Evolutionary conservation across 768 basidiomycete genomes (phyloP), one percentile per base, ranked within the genome.

Genomic region (Hemileccinum rubropunctum): DNA sequence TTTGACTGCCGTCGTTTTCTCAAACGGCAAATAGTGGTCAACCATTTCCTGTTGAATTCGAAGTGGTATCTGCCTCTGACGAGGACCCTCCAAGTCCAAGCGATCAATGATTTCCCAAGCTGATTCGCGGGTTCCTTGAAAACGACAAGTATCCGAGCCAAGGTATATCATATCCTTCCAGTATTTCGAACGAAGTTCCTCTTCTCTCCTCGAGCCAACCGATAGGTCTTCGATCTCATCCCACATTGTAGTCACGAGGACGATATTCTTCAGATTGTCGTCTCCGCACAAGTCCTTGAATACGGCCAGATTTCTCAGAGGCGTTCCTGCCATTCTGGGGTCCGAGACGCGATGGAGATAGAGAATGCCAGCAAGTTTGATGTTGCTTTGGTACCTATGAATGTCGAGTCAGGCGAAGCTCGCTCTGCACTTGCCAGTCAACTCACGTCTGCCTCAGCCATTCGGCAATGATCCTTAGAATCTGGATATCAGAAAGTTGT

Each of bases 191-290:
- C 28, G 32, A 17, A 59, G 58, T 2, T 59, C 45, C 14, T 38
- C 18, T 44, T 59, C 58, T 26, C 58, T 60, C 32, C n/a, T 6
- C 1, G 18, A 28, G 34, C 51, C 58, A 36, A 48, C 27, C 2
- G 23, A 23, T 17, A 39, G 4, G 39, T 50, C 39, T 1, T 44
- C 30, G 1, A 49, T 34, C 21, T 57, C 43, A 10, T 58, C 57
- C 57, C 57, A 58, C 58, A 58, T 59, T 7, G 58, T 59, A 1
- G 58, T 57, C 21, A 60, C 58, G 15, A 59, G 51, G 37, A 60
- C 15, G 2, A 60, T 42, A 18, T 53, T 60, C 48, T 50, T 57
- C 20, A 59, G 9, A 38, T 39, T 52, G 4, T 11, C 11, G 1
- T 48, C 18, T 11, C 58, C 58, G 7, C 58, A 59, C 34, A 59